A percentile compares a stretch with the other conserved stretches of the same genome.
Evolutionary conservation across 169 alveolate genomes (phyloP).

Genomic region (Plasmodium inui): DNA sequence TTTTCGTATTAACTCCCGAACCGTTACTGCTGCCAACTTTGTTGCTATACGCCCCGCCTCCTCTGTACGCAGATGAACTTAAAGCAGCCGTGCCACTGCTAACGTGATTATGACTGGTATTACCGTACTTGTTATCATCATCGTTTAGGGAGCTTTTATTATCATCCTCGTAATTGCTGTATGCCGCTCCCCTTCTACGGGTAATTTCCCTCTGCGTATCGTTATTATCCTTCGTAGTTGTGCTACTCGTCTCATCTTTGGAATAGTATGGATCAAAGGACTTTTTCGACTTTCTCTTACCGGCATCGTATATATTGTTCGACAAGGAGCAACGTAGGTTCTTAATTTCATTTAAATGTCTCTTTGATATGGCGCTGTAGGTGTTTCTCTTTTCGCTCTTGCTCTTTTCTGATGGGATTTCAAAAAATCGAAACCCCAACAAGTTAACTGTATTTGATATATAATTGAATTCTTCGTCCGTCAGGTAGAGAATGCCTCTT

Average conservation of each 20-base stretch:
- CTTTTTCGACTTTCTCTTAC: slow-evolving; percentile 58
- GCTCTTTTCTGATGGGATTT: slow-evolving; percentile 37
- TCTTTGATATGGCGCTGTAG: slow-evolving; percentile 45
- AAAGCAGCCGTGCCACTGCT: neutral
- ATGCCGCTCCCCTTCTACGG: neutral
- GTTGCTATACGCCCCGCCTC: neutral
- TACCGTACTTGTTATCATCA: neutral
- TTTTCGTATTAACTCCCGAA: neutral
- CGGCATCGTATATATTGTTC: slow-evolving; percentile 74
- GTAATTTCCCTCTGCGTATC: slow-evolving; percentile 1
- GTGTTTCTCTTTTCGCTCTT: slow-evolving; percentile 58
- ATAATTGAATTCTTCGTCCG: slow-evolving; percentile 57
- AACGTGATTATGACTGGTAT: neutral
- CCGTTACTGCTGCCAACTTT: neutral
- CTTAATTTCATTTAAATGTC: slow-evolving; percentile 72
- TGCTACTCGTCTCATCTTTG: slow-evolving; percentile 39
- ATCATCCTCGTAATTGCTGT: slow-evolving; percentile 21
- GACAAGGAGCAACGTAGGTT: slow-evolving; percentile 71
- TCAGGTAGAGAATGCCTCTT: slow-evolving; percentile 51
- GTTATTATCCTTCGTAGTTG: slow-evolving; percentile 7
- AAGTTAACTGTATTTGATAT: slow-evolving; percentile 42
- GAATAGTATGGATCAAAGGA: slow-evolving; percentile 41
- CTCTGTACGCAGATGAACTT: neutral
- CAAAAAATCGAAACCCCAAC: slow-evolving; percentile 76
- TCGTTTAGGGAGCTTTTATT: neutral